Evolutionary conservation across 116 monocot species (phyloP).

Genomic region (Posidonia oceanica): DNA sequence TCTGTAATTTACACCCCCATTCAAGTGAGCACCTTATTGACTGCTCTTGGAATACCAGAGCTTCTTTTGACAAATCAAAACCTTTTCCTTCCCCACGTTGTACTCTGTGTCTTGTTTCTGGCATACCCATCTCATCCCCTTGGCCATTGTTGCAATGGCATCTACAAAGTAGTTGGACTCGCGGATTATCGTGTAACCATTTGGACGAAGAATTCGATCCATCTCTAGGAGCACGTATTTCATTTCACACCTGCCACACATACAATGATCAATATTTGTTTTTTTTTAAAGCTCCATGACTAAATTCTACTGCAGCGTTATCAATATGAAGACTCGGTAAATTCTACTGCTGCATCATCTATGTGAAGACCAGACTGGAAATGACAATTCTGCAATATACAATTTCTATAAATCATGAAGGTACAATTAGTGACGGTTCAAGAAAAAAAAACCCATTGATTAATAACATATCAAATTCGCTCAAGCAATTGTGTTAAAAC

Average conservation of each 20-base stretch:
- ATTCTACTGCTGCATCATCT: no score
- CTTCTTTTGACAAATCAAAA: conserved; percentile 91
- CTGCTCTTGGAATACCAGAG: conserved; percentile 71
- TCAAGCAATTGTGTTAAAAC: no score
- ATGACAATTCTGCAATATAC: no score
- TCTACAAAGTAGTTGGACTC: conserved; percentile 70
- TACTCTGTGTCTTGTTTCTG: conserved; percentile 66
- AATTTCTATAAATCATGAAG: no score
- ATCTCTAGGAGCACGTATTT: conserved; percentile 91
- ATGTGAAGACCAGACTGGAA: no score
- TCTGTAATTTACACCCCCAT: not conserved
- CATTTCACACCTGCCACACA: conserved; percentile 70
- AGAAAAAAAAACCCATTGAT: no score
- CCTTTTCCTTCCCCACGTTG: conserved; percentile 62
- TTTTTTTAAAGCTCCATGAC: no score
- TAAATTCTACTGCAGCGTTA: no score
- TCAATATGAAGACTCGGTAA: no score
- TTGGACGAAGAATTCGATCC: conserved; percentile 87
- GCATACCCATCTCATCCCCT: conserved; percentile 79
- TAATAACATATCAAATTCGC: no score
- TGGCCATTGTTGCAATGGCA: conserved; percentile 52
- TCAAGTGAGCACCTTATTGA: conserved; percentile 7
- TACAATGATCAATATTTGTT: not conserved
- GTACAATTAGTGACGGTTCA: no score
- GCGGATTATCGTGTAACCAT: conserved; percentile 68